Percentiles rank a stretch among this genome's conserved stretches.
Conservation (phyloP, 2,329 filamentous ascomycete genomes). For the Pestalotiopsis sp. region DNA sequence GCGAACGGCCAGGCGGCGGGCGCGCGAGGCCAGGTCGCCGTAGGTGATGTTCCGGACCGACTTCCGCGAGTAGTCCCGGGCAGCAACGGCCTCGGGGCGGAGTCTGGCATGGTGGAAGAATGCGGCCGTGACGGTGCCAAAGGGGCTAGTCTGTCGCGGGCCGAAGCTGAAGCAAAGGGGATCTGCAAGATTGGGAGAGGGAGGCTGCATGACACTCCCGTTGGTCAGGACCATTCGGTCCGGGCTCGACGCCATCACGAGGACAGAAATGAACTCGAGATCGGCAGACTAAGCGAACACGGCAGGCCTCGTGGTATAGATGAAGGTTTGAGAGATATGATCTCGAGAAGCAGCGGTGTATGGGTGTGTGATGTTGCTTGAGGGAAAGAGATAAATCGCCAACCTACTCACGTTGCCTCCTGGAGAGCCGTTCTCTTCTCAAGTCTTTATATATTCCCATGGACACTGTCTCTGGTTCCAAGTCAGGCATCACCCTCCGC, state of each 20-base stretch:
- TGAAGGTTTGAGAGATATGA: neutral
- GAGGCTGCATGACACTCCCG: neutral
- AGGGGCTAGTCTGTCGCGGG: constrained; percentile 1
- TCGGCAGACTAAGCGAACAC: constrained; percentile 9
- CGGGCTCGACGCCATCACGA: constrained; percentile 3
- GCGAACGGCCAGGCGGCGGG: constrained; percentile 43
- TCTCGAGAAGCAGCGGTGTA: neutral
- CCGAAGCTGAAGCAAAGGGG: constrained; percentile 16
- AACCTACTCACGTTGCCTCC: neutral
- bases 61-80: constrained; percentile 18
- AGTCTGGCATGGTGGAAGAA: constrained; percentile 19
- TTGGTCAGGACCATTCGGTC: neutral
- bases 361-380: neutral
- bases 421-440: neutral
- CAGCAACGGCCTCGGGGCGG: constrained; percentile 15
- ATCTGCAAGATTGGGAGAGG: constrained; percentile 1
- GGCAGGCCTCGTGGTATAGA: neutral
- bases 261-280: neutral
- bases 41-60: constrained; percentile 43
- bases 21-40: constrained; percentile 41
- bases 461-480: neutral
- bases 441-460: neutral
- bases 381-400: neutral
- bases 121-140: constrained; percentile 17
- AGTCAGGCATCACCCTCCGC: neutral